Conservation (phyloP, 1,139 yeast genomes). For the Hemisphaericaspora xylofermentans region DNA sequence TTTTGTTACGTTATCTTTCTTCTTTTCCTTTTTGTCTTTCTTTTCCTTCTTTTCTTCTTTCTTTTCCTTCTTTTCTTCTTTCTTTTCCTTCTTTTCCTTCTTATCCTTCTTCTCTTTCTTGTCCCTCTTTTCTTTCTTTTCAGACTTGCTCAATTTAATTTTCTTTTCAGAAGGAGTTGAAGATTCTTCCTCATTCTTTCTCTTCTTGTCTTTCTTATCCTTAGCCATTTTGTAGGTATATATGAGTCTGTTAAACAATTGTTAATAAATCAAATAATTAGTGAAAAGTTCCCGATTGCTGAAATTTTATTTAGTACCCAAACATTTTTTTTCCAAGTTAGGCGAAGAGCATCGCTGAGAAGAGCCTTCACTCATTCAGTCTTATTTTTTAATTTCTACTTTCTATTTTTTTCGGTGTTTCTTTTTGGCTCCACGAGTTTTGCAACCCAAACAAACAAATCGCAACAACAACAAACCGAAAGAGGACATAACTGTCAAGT, state of each 20-base stretch:
- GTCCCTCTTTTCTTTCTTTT: constrained; percentile 45
- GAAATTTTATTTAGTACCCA: too few relatives aligned
- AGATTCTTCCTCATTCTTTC: constrained; percentile 36
- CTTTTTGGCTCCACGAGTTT: background rate
- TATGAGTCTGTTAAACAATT: too few relatives aligned
- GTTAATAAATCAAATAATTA: background rate
- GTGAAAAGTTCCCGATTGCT: background rate
- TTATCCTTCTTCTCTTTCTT: constrained; percentile 46
- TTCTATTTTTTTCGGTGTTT: background rate
- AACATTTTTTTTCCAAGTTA: too few relatives aligned
- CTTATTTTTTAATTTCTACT: background rate
- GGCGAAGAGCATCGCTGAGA: too few relatives aligned
- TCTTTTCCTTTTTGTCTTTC: constrained; percentile 36
- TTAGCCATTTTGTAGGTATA: constrained; percentile 27
- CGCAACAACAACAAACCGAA: background rate
- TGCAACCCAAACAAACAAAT: background rate
- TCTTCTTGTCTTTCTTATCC: constrained; percentile 42
- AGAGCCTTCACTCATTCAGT: too few relatives aligned
- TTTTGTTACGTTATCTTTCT: constrained; percentile 14
- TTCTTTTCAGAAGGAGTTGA: constrained; percentile 26
- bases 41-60: constrained; percentile 36
- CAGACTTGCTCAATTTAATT: constrained; percentile 28
- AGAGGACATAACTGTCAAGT: background rate
- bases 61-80: constrained; percentile 43
- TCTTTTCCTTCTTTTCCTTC: constrained; percentile 42